These are phyloP conservation scores for Gloeopeniophorella convolvens DNA, from an alignment of 768 basidiomycete genomes.

Conservation along the genomic window DNA sequence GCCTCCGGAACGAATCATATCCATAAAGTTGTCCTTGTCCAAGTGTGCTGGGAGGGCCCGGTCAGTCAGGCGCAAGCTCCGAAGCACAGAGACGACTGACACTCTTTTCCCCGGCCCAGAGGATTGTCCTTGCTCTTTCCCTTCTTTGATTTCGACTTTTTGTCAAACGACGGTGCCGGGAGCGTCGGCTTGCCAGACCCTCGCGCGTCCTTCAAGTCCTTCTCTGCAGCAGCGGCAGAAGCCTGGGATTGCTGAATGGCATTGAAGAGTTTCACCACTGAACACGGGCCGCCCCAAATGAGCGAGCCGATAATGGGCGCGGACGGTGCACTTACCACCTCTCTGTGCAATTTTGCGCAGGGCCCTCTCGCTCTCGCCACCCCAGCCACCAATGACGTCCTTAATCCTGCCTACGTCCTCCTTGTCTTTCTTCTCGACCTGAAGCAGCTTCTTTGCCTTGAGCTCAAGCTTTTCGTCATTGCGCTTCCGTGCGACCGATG, in stretches of 20 bases:
- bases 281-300: background rate
- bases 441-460: constrained; percentile 65
- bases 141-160: constrained; percentile 42
- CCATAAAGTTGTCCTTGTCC: constrained; percentile 71
- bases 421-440: constrained; percentile 64
- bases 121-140: constrained; percentile 48
- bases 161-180: constrained; percentile 53
- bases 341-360: constrained; percentile 80
- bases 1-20: constrained; percentile 77
- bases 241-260: constrained; percentile 77
- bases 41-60: constrained; percentile 39
- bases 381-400: constrained; percentile 86
- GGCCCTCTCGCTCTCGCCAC: constrained; percentile 70
- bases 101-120: constrained; percentile 49
- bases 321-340: constrained; percentile 48
- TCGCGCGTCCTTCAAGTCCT: constrained; percentile 52
- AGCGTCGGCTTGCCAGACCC: constrained; percentile 71
- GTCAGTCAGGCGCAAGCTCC: constrained; percentile 4
- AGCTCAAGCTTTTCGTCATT: constrained; percentile 73
- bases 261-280: constrained; percentile 84
- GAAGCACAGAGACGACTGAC: constrained; percentile 32
- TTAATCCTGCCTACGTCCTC: constrained; percentile 62
- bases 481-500: constrained; percentile 57
- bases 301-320: no score
- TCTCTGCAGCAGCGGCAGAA: constrained; percentile 43